Percentiles rank a stretch among this genome's conserved stretches.
phyloP scores from a whole-genome alignment of 1,139 yeast species.

The Trichomonascaceae sp. region DNA sequence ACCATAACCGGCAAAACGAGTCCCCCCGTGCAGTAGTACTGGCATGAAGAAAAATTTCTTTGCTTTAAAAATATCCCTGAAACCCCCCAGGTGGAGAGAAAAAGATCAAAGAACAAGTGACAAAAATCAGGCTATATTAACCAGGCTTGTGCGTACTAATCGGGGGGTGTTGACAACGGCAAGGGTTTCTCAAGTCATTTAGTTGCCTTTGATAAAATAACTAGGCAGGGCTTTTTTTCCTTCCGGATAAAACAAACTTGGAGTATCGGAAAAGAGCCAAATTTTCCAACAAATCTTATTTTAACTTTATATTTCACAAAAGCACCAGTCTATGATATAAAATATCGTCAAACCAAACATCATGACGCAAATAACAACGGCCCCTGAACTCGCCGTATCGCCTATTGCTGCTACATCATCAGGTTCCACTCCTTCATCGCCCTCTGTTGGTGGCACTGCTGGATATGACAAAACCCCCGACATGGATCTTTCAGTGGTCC shows the following conservation, averaged over 20 bases:
- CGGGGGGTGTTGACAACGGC: not conserved
- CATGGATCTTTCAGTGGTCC: constrained; percentile 20
- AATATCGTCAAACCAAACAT: no score
- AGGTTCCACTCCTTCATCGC: not conserved
- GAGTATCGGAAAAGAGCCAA: not conserved
- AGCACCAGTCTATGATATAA: no score
- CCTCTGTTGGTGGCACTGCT: not conserved
- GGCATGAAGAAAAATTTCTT: not conserved
- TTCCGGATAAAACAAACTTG: not conserved
- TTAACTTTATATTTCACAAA: no score
- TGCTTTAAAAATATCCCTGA: not conserved
- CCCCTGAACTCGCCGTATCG: not conserved
- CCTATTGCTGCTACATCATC: not conserved
- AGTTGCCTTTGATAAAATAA: not conserved
- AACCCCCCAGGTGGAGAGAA: not conserved
- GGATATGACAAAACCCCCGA: not conserved
- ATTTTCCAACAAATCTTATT: not conserved
- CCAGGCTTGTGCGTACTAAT: not conserved
- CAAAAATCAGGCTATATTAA: not conserved
- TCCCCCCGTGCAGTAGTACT: not conserved
- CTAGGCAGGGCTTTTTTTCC: not conserved
- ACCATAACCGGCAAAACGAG: not conserved
- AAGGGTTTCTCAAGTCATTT: not conserved
- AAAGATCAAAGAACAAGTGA: not conserved
- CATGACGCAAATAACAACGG: not conserved